Base-by-base conservation (phyloP, 805 yeast species). In the Candida tammaniensis region DNA sequence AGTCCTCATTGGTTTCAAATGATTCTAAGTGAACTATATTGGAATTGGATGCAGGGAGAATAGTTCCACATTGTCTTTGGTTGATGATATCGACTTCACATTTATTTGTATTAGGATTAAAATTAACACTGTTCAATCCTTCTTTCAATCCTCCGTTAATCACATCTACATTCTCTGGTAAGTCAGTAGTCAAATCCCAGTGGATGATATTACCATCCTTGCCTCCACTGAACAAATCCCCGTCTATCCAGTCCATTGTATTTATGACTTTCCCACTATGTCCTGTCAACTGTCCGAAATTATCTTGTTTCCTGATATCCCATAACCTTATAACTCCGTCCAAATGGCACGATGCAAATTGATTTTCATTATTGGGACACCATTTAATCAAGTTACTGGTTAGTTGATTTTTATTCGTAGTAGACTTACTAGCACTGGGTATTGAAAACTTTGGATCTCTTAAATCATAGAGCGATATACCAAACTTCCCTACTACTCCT, bases 391-490 rank as follows among this genome's bases (percentile, higher is more conserved):
- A 36, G 31, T 68, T 65, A 0, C 80, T 66, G 13, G 46, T 43
- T 18, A 59, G 37, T 24, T 48, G 42, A 17, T 44, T 48, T 24
- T 47, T 46, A 13, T 44, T 44, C 15, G 38, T 32, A 12, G 43
- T 40, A 22, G 31, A 35, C 3, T 45, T 31, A 4, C 42, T 28
- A n/a, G 42, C 22, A 11, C 47, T 37, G 12, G 70, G 70, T 3
- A 65, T 51, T 33, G 51, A 54, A 35, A 60, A 63, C 13, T 62
- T 64, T 5, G 69, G 62, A 4, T 70, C 67, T 44, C 95, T 68
- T 43, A 85, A 57, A 55, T 87, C 96, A 42, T 79, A 70, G 24
- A 87, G 57, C 0, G 93, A 80, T 7, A 86, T 71, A 2, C 95
- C 96, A 51, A 79, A 79, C 16, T 71, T 69, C 4, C 87, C 87